Base-by-base conservation (phyloP, 2,329 filamentous ascomycete genomes). In the Trichoderma koningii region DNA sequence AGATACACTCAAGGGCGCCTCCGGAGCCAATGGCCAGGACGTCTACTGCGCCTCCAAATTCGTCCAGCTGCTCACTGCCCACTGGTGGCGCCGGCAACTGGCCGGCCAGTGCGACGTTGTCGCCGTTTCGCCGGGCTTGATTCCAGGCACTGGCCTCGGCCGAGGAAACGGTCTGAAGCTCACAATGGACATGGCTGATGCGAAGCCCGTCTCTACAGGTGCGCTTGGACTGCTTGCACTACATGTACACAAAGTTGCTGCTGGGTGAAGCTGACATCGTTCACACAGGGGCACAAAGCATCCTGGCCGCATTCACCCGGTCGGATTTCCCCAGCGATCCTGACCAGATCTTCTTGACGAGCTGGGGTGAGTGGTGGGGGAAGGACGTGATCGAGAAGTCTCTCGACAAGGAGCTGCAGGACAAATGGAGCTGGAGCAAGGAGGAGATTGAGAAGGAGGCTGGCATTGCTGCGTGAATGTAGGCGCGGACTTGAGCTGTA, bases 11-110 rank as follows among this genome's bases (percentile, higher is more conserved):
- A 76, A 76, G 23, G 77, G 75, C 1, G 74, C 72, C 1, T 78
- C 81, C 0, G 79, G 77, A 3, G 71, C 72, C 0, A 68, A 72
- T 0, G 68, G 55, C 0, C 48, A 53, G 2, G 66, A 55, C 0
- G 72, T 79, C 9, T 85, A 85, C 66, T 23, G 68, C 9, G 73
- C 77, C 47, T 79, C 78, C 66, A 85, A 85, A 68, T 85, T 85
- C 64, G 74, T 78, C 0, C 81, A 82, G 67, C 76, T 85, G 0
- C 78, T 85, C 1, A 76, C 76, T 7, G 81, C 83, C 1, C 82
- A 85, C 55, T 85, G 82, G 82, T 85, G 83, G 83, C 81, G 82
- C 2, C 82, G 83, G 3, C 75, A 83, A 68, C 77, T 85, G n/a
- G 63, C 68, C 0, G 79, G 73, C 26, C 72, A 75, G 28, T 81